These are phyloP conservation scores for Solanum hybrid DNA, from an alignment of 305 asterid species.

Conservation along the genomic window DNA sequence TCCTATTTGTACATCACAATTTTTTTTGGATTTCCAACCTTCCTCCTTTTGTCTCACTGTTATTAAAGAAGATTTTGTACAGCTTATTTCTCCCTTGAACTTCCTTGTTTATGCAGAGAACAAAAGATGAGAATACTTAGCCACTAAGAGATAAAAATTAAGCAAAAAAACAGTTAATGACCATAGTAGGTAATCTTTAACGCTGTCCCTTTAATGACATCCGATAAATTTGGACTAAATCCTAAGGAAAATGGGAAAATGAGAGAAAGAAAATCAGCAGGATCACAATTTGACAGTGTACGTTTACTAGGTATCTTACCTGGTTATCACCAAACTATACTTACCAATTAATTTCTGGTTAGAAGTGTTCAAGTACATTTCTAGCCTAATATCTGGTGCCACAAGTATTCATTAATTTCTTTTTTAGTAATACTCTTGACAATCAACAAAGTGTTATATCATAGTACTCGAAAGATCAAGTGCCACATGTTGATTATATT, in stretches of 20 bases:
- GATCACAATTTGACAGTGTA: background rate
- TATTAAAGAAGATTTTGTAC: background rate
- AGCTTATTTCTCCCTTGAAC: background rate
- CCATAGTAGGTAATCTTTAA: background rate
- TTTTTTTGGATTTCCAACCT: background rate
- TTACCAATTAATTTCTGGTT: background rate
- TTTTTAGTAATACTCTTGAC: background rate
- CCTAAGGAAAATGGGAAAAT: background rate
- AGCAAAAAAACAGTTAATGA: background rate
- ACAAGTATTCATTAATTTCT: background rate
- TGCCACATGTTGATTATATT: constrained; percentile 4
- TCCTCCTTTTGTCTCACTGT: background rate
- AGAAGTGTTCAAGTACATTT: background rate
- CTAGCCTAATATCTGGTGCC: background rate
- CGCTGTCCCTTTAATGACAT: background rate
- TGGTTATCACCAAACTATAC: background rate
- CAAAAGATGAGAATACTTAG: background rate
- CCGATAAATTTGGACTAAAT: background rate
- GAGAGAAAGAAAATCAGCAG: background rate
- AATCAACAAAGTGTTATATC: background rate
- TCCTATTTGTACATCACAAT: background rate
- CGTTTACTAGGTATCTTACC: background rate
- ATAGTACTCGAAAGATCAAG: background rate
- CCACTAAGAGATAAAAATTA: background rate
- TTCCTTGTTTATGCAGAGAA: background rate